Conservation (phyloP, 495 filamentous ascomycete genomes). For the Chaetomium fimeti region DNA sequence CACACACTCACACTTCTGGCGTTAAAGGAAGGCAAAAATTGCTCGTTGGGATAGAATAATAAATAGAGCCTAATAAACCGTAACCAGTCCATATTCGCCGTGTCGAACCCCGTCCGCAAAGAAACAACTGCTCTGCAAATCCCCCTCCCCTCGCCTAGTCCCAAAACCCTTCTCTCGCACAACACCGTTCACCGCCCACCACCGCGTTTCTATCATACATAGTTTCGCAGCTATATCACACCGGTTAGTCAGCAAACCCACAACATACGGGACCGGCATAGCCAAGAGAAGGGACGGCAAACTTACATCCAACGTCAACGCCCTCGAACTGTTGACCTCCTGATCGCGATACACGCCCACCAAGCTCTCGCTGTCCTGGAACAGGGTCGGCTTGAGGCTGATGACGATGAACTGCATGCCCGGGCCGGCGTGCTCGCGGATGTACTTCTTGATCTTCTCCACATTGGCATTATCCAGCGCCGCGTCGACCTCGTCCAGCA, state of each 20-base stretch:
- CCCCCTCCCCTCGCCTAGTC: neutral
- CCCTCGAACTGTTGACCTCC: slow-evolving; percentile 80
- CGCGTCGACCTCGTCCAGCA: slow-evolving; percentile 96
- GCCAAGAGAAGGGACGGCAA: neutral
- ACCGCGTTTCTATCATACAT: slow-evolving; percentile 21
- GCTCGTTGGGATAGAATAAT: slow-evolving; percentile 4
- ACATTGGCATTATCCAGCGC: slow-evolving; percentile 97
- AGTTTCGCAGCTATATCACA: slow-evolving; percentile 37
- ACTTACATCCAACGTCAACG: slow-evolving; percentile 91
- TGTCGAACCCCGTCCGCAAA: neutral
- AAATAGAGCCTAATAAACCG: neutral
- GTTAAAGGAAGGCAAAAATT: neutral
- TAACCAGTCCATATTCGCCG: slow-evolving; percentile 2
- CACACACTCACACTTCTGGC: neutral
- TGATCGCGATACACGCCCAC: slow-evolving; percentile 96
- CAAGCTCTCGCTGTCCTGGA: slow-evolving; percentile 88
- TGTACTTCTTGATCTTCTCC: slow-evolving; percentile 90
- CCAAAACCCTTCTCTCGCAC: neutral
- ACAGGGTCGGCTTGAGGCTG: slow-evolving; percentile 86
- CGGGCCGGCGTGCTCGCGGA: slow-evolving; percentile 86
- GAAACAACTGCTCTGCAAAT: slow-evolving; percentile 2
- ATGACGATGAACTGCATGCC: slow-evolving; percentile 99
- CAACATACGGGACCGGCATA: neutral
- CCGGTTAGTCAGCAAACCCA: slow-evolving; percentile 1
- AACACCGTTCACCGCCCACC: neutral